Conservation (phyloP, 345 rosid genomes). For the Eucalyptus curtisii region DNA sequence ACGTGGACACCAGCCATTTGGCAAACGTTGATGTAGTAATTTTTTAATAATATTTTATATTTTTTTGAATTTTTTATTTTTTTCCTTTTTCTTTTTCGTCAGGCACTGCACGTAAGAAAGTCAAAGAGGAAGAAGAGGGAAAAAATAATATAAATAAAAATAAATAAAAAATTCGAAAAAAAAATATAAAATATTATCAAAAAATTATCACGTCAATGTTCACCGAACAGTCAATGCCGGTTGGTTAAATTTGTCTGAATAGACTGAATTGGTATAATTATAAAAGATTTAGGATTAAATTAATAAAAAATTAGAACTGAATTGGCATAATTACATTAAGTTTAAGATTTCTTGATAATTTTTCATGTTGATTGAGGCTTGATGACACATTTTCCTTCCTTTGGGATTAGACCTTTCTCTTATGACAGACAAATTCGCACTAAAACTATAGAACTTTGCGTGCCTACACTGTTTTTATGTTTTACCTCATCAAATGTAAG, state of each 20-base stretch:
- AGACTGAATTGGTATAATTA: accelerated
- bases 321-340: accelerated
- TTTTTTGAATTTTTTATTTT: too few relatives aligned
- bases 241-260: too few relatives aligned
- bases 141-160: too few relatives aligned
- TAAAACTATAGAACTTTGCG: not conserved
- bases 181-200: too few relatives aligned
- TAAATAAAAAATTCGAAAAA: too few relatives aligned
- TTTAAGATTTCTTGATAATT: too few relatives aligned
- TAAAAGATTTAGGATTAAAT: accelerated
- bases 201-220: accelerated
- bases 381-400: not conserved
- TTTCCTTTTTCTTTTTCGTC: accelerated
- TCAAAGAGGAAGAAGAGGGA: too few relatives aligned
- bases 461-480: not conserved
- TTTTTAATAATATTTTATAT: too few relatives aligned
- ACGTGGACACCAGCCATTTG: accelerated
- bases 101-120: too few relatives aligned
- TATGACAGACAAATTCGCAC: accelerated
- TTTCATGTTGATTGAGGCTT: not conserved
- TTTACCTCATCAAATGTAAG: not conserved
- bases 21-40: accelerated
- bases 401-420: not conserved
- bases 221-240: accelerated
- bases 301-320: accelerated